Conservation (phyloP, 2,329 filamentous ascomycete genomes). For the Coniochaeta pulveracea region DNA sequence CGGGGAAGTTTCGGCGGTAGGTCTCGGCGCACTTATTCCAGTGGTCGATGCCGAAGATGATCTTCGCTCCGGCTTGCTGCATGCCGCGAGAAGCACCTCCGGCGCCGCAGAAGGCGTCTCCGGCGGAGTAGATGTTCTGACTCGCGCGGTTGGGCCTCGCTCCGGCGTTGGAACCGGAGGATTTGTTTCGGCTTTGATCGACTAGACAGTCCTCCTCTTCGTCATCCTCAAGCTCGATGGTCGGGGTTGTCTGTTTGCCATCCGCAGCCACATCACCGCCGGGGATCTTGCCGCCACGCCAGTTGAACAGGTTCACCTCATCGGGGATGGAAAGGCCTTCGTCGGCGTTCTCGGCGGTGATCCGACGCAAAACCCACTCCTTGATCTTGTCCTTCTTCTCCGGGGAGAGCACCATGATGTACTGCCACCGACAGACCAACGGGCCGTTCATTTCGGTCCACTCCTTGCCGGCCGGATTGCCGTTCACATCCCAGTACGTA, state of each 20-base stretch:
- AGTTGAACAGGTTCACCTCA: constrained; percentile 19
- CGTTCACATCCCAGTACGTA: too few relatives aligned
- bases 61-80: constrained; percentile 38
- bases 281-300: constrained; percentile 24
- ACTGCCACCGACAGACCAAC: constrained; percentile 43
- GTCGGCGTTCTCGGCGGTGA: constrained; percentile 15
- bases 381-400: constrained; percentile 12
- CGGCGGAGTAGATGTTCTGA: constrained; percentile 49
- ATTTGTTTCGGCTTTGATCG: neutral
- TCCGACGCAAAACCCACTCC: constrained; percentile 23
- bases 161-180: neutral
- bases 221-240: constrained; percentile 15
- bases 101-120: constrained; percentile 62
- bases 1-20: constrained; percentile 46
- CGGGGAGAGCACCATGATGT: constrained; percentile 20
- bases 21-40: constrained; percentile 43
- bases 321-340: constrained; percentile 16
- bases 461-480: constrained; percentile 9
- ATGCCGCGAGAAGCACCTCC: constrained; percentile 63
- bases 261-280: constrained; percentile 26
- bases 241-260: constrained; percentile 9
- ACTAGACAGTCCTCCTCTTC: neutral
- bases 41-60: constrained; percentile 55
- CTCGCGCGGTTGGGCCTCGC: neutral
- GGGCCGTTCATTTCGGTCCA: constrained; percentile 18